phyloP scores from a whole-genome alignment of 2,329 filamentous ascomycete genomes.

The Rhynchosporium agropyri region DNA sequence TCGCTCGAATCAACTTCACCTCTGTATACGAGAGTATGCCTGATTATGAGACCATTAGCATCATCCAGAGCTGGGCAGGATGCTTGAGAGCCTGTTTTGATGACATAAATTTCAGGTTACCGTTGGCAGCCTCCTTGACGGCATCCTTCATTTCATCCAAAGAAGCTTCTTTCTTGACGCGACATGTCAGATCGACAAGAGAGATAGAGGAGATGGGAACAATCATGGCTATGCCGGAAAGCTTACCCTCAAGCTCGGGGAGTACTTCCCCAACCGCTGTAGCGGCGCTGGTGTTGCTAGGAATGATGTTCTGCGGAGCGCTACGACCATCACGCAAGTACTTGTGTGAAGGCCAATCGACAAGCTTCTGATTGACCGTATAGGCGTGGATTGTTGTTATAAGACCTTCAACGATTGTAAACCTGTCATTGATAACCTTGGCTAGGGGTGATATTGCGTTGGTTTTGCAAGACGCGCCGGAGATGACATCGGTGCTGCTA shows the following conservation, averaged over 20 bases:
- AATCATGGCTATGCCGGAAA: constrained; percentile 99
- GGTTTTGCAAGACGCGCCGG: constrained; percentile 99
- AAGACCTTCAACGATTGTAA: constrained; percentile 94
- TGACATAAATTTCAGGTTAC: constrained; percentile 77
- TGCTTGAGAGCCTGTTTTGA: background rate
- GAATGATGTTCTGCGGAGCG: constrained; percentile 99
- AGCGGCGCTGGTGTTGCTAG: constrained; percentile 97
- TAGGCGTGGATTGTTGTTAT: constrained; percentile 99
- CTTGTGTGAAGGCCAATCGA: constrained; percentile 96
- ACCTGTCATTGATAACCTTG: constrained; percentile 99
- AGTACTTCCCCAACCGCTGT: constrained; percentile 99
- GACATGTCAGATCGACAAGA: constrained; percentile 94
- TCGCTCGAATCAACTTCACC: constrained; percentile 92
- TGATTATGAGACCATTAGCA: background rate
- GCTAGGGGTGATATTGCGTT: constrained; percentile 99
- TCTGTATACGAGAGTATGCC: constrained; percentile 93
- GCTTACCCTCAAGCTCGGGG: constrained; percentile 96
- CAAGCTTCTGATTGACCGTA: constrained; percentile 99
- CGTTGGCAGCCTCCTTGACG: constrained; percentile 85
- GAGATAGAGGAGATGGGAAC: constrained; percentile 98
- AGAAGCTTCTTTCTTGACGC: constrained; percentile 83
- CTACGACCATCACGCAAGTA: constrained; percentile 99
- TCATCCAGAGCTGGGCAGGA: constrained; percentile 23
- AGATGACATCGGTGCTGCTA: constrained; percentile 87
- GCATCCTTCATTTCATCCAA: constrained; percentile 93